These are phyloP conservation scores for Venturia pyrina DNA, from an alignment of 2,329 filamentous ascomycete genomes.

Conservation along the genomic window DNA sequence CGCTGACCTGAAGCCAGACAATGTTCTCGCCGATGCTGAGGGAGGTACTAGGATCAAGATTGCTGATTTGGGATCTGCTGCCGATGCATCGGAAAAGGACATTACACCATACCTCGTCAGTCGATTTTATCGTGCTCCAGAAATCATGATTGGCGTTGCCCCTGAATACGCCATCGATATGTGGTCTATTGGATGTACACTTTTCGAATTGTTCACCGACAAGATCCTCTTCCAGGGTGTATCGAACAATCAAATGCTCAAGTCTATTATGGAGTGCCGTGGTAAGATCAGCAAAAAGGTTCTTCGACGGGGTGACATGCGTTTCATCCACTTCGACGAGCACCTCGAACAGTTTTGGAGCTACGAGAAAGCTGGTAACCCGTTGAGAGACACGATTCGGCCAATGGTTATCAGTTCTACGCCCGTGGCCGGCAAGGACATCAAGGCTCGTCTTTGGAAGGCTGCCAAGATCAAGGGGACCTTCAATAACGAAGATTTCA, in stretches of 20 bases:
- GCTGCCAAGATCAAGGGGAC: conserved; percentile 33
- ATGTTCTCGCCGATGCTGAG: conserved; percentile 75
- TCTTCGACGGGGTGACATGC: conserved; percentile 56
- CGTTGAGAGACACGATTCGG: conserved; percentile 64
- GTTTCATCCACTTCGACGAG: conserved; percentile 77
- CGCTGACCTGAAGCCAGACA: conserved; percentile 95
- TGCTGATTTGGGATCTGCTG: conserved; percentile 93
- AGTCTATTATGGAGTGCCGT: conserved; percentile 89
- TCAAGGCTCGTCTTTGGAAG: conserved; percentile 66
- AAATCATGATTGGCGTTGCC: conserved; percentile 93
- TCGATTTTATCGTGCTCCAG: conserved; percentile 92
- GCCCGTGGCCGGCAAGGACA: conserved; percentile 52
- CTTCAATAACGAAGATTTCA: conserved; percentile 49
- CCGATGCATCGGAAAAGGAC: conserved; percentile 80
- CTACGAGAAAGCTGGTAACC: conserved; percentile 76
- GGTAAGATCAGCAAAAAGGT: conserved; percentile 87
- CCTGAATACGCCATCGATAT: conserved; percentile 93
- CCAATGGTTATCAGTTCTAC: conserved; percentile 64
- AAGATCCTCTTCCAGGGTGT: conserved; percentile 93
- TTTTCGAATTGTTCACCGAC: conserved; percentile 94
- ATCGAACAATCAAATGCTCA: conserved; percentile 98
- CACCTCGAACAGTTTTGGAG: conserved; percentile 67
- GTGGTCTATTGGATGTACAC: conserved; percentile 95
- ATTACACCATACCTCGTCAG: conserved; percentile 93
- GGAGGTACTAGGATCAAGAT: conserved; percentile 79